These are phyloP conservation scores for Ustilago hordei DNA, from an alignment of 1,284 basidiomycete species.

Conservation along the genomic window DNA sequence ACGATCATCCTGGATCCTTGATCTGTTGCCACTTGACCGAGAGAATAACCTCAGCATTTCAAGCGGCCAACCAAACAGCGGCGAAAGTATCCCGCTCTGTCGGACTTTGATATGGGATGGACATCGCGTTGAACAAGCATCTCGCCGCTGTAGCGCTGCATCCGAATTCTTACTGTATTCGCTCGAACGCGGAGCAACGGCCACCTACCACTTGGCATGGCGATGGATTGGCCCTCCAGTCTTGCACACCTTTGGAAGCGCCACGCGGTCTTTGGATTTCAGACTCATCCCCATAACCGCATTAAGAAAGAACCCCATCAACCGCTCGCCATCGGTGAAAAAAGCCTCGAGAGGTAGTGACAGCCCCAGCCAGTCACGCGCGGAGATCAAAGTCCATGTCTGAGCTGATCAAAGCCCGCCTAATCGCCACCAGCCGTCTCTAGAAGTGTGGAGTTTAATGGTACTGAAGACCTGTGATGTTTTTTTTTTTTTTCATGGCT, in stretches of 20 bases:
- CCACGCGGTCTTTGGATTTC: neutral
- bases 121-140: slow-evolving; percentile 17
- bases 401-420: slow-evolving; percentile 14
- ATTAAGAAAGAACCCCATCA: neutral
- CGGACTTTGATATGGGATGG: slow-evolving; percentile 14
- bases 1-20: neutral
- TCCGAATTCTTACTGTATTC: neutral
- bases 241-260: slow-evolving; percentile 4
- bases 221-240: neutral
- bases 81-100: neutral
- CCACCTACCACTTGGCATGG: neutral
- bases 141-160: slow-evolving; percentile 3
- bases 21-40: neutral
- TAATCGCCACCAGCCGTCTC: slow-evolving; percentile 8
- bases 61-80: neutral
- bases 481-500: neutral
- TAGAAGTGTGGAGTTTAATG: neutral
- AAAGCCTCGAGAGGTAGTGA: neutral
- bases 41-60: neutral
- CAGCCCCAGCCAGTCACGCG: neutral
- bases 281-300: neutral
- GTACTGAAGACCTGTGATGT: neutral
- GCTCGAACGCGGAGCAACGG: neutral
- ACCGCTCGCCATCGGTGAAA: neutral
- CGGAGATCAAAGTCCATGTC: neutral